Evolutionary conservation across 768 basidiomycete genomes (phyloP).

Genomic region (Suillus subalutaceus): DNA sequence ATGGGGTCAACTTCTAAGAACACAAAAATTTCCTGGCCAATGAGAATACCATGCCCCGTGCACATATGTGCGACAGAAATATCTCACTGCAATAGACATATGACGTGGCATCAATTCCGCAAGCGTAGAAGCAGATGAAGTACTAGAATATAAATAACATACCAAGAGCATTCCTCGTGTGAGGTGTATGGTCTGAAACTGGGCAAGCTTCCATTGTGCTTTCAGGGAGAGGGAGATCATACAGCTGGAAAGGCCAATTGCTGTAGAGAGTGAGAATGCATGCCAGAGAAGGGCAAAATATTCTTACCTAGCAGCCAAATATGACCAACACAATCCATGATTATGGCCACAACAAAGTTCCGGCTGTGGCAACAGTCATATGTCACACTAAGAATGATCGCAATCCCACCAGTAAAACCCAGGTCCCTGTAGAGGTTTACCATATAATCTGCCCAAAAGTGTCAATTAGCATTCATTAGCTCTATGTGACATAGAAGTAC

Average conservation of each 20-base stretch:
- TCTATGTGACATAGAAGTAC: background rate
- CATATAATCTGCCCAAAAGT: background rate
- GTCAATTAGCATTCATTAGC: background rate
- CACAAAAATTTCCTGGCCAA: conserved; percentile 2
- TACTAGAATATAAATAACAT: conserved; percentile 8
- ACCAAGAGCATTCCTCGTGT: conserved; percentile 1
- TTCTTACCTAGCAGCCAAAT: background rate
- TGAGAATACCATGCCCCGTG: conserved; percentile 6
- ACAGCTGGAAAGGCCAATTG: background rate
- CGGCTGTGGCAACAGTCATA: background rate
- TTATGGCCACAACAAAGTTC: background rate
- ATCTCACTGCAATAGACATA: conserved; percentile 4
- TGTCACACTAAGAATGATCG: background rate
- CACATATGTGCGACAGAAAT: background rate
- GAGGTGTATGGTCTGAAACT: background rate
- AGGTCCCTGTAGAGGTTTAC: background rate
- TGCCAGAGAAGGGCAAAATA: background rate
- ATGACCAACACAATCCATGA: background rate
- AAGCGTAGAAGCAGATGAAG: conserved; percentile 12
- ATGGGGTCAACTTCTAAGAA: background rate
- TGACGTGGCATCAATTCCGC: conserved; percentile 8
- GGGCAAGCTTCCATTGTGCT: background rate
- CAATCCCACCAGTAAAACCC: background rate
- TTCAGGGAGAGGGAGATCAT: background rate
- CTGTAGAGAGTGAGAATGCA: background rate